A percentile compares a stretch with the other conserved stretches of the same genome.
Evolutionary conservation across 2,329 filamentous ascomycete genomes (phyloP).

Genomic region (Fusarium bactridioides): DNA sequence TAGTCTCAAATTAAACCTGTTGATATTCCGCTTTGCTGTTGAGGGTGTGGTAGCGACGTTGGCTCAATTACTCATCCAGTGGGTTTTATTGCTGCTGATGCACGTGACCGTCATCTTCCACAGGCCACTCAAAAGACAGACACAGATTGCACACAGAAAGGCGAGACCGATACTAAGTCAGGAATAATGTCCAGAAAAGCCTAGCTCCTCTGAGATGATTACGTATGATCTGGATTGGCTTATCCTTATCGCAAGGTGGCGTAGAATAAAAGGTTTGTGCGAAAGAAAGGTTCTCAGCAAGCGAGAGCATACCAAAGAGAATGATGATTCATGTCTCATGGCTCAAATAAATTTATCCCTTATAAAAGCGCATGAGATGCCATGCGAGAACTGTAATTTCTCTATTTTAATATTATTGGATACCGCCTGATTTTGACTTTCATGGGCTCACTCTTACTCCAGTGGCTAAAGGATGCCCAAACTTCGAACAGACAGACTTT

Average conservation of each 20-base stretch:
- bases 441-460: not conserved
- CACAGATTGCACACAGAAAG: not conserved
- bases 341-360: no score
- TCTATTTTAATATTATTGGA: rapidly evolving
- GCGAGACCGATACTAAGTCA: not conserved
- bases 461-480: not conserved
- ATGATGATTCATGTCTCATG: not conserved
- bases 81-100: not conserved
- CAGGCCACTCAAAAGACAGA: no score
- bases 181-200: rapidly evolving
- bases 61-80: not conserved
- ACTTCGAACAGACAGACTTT: no score
- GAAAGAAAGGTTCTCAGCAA: not conserved
- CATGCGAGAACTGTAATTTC: no score
- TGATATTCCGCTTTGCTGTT: not conserved
- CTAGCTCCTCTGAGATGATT: rapidly evolving
- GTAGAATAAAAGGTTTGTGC: not conserved
- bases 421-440: not conserved
- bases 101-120: not conserved
- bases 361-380: not conserved
- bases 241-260: not conserved
- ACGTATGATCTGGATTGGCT: rapidly evolving
- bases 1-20: not conserved
- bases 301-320: not conserved
- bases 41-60: not conserved